Base-by-base conservation (phyloP, 2,329 filamentous ascomycete genomes). In the Diaporthe nobilis region DNA sequence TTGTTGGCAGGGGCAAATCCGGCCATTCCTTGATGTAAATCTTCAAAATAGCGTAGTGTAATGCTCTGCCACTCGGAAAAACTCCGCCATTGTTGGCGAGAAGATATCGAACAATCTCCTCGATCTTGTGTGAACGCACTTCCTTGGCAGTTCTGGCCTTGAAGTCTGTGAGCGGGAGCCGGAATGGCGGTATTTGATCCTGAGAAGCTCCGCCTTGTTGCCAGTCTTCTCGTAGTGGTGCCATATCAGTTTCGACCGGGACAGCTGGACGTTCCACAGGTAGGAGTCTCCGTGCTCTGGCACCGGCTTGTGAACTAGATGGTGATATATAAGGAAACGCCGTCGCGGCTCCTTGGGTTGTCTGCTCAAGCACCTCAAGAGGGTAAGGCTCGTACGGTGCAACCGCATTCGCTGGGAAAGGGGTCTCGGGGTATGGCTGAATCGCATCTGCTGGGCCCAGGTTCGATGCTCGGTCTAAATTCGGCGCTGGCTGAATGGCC, bases 1-100 rank as follows among this genome's bases (percentile, higher is more conserved):
- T 47, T 17, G 73, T 73, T 47, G 76, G 89, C 34, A 85, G 83
- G 5, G 83, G 80, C 55, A 87, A 82, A 47, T 81, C 82, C 1
- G 79, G 58, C 87, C 88, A 10, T 81, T 80, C n/a, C 82, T 82
- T 13, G 22, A 82, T 80, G 86, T 89, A 91, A 10, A 87, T 81
- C 13, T 83, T 83, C 20, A 85, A 83, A 5, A 90, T 79, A 2
- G 87, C 86, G 74, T 87, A 85, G 82, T 88, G 90, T 6, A 91
- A 81, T 4, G 87, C 83, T 55, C 86, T 84, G 34, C 88, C 88
- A 22, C 88, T 87, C 1, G 90, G 88, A 60, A 91, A 88, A 1
- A 88, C 87, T 0, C 89, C 89, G 2, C 80, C 80, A 60, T 84
- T 86, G 37, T 81, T 80, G 55, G 83, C 80, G 17, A 89, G 81